Base-by-base conservation (phyloP, 2,329 filamentous ascomycete species). In the Macrophomina phaseolina region DNA sequence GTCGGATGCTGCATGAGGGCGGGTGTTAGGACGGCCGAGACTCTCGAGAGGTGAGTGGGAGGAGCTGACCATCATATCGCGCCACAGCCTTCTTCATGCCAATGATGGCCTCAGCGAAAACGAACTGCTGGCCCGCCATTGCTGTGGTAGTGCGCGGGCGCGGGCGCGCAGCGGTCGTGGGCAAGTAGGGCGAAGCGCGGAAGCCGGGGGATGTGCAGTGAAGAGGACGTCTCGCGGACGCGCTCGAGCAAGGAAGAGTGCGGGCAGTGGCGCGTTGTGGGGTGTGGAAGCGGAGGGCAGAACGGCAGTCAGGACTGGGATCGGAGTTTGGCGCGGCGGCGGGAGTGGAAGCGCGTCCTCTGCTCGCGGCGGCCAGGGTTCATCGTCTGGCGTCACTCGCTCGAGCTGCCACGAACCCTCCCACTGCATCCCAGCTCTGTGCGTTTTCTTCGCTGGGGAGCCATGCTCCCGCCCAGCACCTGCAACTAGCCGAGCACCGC, bases 1-100 rank as follows among this genome's bases (percentile, higher is more conserved):
- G 77, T 94, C 92, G 67, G 90, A 92, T 76, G 94, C 91, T 72
- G 58, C 16, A 55, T 36, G 28, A 38, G 5, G 49, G 58, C 65
- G 38, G 30, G n/a, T 14, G 49, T 46, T 12, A 46, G 51, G 42
- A 56, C 63, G 40, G 7, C 28, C 16, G n/a, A 30, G n/a, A 18
- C 91, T 93, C 79, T 46, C 12, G 51, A 38, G 28, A 40, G 28
- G 36, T 53, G 53, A 23, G 38, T 18, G 56, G 45, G 23, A 67
- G 40, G 46, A 36, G 34, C 64, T 66, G 53, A 67, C 58, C 56
- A 18, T 63, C 56, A 23, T 66, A 66, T 61, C 65, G 65, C 55
- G 65, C 65, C 30, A 67, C 56, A 38, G 58, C 65, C 68, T 75
- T 71, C 73, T 79, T 79, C 75, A 79, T 78, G 65, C 69, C 75